A percentile compares a stretch with the other conserved stretches of the same genome.
Conservation (phyloP, 176 grass and related monocot genomes). For the Metroxylon sagu region DNA sequence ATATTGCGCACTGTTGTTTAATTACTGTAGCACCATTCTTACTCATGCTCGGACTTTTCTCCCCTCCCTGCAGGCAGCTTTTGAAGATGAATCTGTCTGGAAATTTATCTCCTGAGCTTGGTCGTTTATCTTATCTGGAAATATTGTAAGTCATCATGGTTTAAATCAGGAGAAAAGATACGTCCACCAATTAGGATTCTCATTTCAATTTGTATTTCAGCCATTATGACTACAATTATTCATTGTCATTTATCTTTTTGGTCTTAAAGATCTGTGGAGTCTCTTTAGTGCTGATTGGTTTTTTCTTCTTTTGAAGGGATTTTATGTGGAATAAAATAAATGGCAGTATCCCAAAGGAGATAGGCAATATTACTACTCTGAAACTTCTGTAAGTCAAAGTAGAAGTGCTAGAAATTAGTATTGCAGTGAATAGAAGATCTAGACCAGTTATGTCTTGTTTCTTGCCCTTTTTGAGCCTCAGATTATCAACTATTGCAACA, state of each 20-base stretch:
- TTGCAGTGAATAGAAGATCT: no score
- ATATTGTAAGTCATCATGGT: conserved; percentile 57
- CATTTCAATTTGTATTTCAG: no score
- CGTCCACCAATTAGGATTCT: no score
- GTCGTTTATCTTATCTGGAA: conserved; percentile 53
- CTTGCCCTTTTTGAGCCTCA: no score
- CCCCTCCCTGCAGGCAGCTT: conserved; percentile 51
- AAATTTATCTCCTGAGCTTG: conserved; percentile 79
- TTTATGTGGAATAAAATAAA: conserved; percentile 92
- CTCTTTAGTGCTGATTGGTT: conserved; percentile 4
- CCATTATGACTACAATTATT: background rate
- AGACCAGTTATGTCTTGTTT: no score
- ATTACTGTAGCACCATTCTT: background rate
- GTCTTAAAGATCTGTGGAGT: background rate
- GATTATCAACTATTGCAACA: no score
- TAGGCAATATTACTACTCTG: conserved; percentile 70
- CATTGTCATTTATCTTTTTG: background rate
- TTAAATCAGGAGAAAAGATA: no score
- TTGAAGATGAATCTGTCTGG: conserved; percentile 57
- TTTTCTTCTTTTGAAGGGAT: conserved; percentile 54
- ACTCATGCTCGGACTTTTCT: conserved; percentile 16
- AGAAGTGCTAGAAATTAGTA: background rate
- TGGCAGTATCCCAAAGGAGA: conserved; percentile 82
- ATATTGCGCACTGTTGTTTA: no score
- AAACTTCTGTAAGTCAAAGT: conserved; percentile 61